Evolutionary conservation across 2,329 filamentous ascomycete species (phyloP).

Genomic region (Periglandula ipomoeae): DNA sequence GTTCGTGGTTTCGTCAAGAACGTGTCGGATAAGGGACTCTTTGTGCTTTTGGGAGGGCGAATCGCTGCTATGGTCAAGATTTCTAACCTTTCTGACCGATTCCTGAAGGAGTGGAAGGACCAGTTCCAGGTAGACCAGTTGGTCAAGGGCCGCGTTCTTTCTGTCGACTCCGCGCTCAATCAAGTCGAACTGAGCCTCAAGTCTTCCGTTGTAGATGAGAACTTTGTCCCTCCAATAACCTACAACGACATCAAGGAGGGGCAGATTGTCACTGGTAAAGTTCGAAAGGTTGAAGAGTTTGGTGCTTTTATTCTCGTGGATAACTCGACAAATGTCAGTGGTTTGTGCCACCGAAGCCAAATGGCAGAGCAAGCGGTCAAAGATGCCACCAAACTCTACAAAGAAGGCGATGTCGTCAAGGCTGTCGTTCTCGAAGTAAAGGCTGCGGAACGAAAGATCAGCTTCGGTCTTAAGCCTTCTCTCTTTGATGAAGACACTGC

Average conservation of each 20-base stretch:
- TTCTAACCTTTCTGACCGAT: conserved; percentile 81
- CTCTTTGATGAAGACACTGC: conserved; percentile 63
- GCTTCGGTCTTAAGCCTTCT: conserved; percentile 85
- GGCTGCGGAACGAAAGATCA: conserved; percentile 65
- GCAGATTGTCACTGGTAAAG: conserved; percentile 77
- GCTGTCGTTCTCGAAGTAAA: conserved; percentile 79
- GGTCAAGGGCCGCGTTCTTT: conserved; percentile 75
- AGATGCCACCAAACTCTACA: conserved; percentile 83
- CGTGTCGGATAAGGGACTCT: conserved; percentile 80
- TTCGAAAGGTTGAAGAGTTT: conserved; percentile 90
- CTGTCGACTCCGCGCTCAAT: conserved; percentile 57
- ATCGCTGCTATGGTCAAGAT: conserved; percentile 78
- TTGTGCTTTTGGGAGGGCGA: conserved; percentile 72
- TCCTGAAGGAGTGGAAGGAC: conserved; percentile 91
- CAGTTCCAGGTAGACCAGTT: conserved; percentile 82
- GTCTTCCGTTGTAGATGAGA: conserved; percentile 68
- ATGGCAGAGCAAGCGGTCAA: conserved; percentile 78
- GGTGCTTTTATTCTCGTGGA: conserved; percentile 91
- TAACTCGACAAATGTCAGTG: conserved; percentile 79
- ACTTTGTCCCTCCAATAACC: conserved; percentile 64
- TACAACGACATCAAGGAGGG: conserved; percentile 71
- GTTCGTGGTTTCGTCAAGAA: conserved; percentile 89
- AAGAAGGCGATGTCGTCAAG: conserved; percentile 87
- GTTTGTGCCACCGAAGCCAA: conserved; percentile 84
- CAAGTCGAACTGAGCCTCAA: conserved; percentile 84